Evolutionary conservation across 371 early-diverging fungal genomes (phyloP), one percentile per base, ranked within the genome.

Genomic region (Nosema bombycis): DNA sequence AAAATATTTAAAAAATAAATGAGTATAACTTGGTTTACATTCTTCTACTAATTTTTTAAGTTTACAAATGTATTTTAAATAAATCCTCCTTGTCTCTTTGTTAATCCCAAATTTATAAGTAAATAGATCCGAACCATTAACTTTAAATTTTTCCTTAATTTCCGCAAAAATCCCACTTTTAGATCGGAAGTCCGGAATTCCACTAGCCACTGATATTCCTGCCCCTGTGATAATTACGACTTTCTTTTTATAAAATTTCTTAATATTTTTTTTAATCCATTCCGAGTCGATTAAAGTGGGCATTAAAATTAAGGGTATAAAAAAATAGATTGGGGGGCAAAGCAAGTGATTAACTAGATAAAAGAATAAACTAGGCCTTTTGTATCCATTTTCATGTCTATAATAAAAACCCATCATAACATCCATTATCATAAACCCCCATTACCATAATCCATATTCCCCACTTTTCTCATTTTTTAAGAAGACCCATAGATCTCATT

Each of bases 101-200:
- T 90, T 90, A 38, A 89, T 87, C 6, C 78, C 55, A 38, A 80
- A 73, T 0, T 69, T 63, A 69, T 82, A 80, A 0, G 95, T 95
- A 87, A 98, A 98, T 29, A 97, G 85, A 81, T 96, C 94, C 79
- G 90, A 88, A 32, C 99, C 99, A 55, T 88, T 89, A 29, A 92
- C 81, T 10, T 93, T 91, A 84, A 90, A 89, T 76, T 89, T 86
- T 67, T 87, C 85, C 80, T 93, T 92, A 60, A 96, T 92, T 29
- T 92, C 82, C n/a, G 82, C 71, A 75, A 96, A 98, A 36, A 98
- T 91, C n/a, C 98, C 98, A 26, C 90, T 90, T 57, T 91, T 90
- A 12, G 96, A 96, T 57, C 98, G 88, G 77, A 96, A 98, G 80
- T 96, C 97, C 0, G 98, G 96, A 37, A 98, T 96, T 28, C 97